Conservation (phyloP, 345 rosid genomes). For the Gossypium longicalyx region DNA sequence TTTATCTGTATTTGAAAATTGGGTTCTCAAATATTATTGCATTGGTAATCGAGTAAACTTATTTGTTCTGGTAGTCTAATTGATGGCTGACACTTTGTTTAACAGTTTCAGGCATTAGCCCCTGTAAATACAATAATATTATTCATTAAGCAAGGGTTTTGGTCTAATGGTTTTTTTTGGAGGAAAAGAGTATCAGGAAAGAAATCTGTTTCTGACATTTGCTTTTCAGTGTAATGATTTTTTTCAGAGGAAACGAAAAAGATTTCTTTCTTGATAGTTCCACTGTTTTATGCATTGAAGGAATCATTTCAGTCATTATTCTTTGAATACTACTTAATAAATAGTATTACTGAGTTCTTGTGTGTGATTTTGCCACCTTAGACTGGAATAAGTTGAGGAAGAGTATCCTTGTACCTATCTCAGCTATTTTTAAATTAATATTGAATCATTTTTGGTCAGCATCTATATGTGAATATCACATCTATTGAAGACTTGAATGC, state of each 20-base stretch:
- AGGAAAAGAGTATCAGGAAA: no score
- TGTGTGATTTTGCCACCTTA: background rate
- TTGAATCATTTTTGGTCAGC: background rate
- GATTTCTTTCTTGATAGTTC: background rate
- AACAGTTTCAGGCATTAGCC: background rate
- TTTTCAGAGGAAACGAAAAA: background rate
- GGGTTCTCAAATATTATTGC: background rate
- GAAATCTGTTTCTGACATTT: background rate
- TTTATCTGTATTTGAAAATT: background rate
- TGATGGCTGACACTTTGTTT: background rate
- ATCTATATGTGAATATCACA: background rate
- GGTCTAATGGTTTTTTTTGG: no score
- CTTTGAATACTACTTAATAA: background rate
- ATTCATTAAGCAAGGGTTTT: no score
- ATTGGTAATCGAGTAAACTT: background rate
- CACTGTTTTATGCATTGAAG: background rate
- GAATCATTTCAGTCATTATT: background rate
- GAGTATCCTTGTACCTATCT: background rate
- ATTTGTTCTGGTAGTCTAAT: background rate
- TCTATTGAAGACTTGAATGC: background rate
- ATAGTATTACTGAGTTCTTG: background rate
- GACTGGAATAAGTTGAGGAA: background rate
- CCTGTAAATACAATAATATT: background rate
- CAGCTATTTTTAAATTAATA: background rate
- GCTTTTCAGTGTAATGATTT: conserved; percentile 3